A percentile compares a stretch with the other conserved stretches of the same genome.
These are phyloP conservation scores for Poa pratensis DNA, from an alignment of 176 grass and related monocot genomes.

Conservation along the genomic window DNA sequence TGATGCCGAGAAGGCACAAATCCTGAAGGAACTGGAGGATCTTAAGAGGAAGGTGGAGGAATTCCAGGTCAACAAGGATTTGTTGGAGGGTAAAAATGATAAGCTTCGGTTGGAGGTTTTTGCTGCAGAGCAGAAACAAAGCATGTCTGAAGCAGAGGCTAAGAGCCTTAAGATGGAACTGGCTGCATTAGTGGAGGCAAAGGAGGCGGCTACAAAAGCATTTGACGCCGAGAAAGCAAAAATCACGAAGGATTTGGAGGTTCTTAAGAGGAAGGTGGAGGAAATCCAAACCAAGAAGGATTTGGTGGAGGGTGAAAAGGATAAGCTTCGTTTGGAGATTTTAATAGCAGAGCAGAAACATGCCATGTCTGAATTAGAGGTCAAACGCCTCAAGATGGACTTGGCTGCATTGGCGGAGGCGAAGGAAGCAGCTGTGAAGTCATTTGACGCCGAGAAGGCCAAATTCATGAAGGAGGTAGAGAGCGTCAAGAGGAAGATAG, in stretches of 20 bases:
- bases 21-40: constrained; percentile 4
- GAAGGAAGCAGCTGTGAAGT: constrained; percentile 15
- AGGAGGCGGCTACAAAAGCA: constrained; percentile 3
- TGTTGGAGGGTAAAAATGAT: constrained; percentile 13
- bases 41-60: constrained; percentile 1
- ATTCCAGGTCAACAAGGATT: neutral
- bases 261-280: constrained; percentile 1
- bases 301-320: constrained; percentile 23
- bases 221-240: constrained; percentile 19
- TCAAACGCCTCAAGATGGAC: neutral
- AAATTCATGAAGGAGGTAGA: neutral
- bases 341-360: constrained; percentile 23
- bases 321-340: constrained; percentile 18
- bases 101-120: constrained; percentile 9
- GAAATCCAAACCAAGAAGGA: constrained; percentile 6
- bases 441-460: neutral
- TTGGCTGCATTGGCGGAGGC: constrained; percentile 24
- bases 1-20: constrained; percentile 8
- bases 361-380: constrained; percentile 31
- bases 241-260: neutral
- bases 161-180: constrained; percentile 23
- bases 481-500: neutral
- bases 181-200: constrained; percentile 30
- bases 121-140: constrained; percentile 11
- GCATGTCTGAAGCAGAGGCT: constrained; percentile 27